Evolutionary conservation across 331 rosid species (phyloP).

Genomic region (Acacia pycnantha): DNA sequence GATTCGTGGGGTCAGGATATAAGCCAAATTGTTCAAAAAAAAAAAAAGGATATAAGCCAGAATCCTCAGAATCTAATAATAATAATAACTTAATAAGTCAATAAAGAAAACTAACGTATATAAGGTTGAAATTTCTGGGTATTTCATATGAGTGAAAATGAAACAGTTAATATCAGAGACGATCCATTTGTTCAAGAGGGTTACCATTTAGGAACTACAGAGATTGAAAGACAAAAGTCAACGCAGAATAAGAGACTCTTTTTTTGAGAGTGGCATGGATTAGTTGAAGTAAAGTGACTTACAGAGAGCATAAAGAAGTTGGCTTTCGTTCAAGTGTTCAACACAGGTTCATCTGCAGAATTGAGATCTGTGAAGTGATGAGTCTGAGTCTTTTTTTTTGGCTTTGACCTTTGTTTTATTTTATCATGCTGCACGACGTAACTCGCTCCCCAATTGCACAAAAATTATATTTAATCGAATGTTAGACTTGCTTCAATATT

Average conservation of each 20-base stretch:
- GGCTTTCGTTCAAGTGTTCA: background rate
- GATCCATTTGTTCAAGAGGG: background rate
- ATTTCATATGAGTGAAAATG: background rate
- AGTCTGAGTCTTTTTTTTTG: background rate
- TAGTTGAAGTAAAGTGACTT: background rate
- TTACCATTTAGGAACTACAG: background rate
- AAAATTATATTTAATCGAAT: background rate
- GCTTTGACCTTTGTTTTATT: background rate
- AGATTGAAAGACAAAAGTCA: slow-evolving; percentile 3
- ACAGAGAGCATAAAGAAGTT: slow-evolving; percentile 3
- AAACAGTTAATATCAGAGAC: background rate
- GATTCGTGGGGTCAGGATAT: background rate
- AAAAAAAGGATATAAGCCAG: background rate
- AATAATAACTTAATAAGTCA: background rate
- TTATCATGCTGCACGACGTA: background rate
- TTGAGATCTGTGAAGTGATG: background rate
- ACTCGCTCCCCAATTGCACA: background rate
- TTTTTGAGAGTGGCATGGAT: background rate
- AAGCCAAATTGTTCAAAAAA: too few species aligned
- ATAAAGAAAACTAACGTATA: background rate
- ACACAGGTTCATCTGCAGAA: slow-evolving; percentile 5
- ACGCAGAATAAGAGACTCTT: background rate
- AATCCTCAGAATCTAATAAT: background rate
- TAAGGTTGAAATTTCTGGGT: background rate
- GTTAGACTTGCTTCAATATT: background rate